phyloP scores from a whole-genome alignment of 495 filamentous ascomycete genomes.

The Penicillium verhagenii region DNA sequence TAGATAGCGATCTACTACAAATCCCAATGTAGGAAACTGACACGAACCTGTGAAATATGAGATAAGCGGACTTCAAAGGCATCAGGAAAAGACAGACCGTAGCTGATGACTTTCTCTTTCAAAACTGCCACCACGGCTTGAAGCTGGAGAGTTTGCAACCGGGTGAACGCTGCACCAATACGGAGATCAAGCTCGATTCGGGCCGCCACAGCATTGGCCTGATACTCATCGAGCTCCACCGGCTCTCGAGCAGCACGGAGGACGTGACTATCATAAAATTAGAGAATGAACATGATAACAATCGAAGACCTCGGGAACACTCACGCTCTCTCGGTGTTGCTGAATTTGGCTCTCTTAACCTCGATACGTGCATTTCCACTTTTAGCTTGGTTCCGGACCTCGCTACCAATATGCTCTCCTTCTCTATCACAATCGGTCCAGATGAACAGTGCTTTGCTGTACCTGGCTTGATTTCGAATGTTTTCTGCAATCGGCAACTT shows the following conservation, averaged over 20 bases:
- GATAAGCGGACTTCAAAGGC: neutral
- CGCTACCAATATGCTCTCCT: constrained; percentile 94
- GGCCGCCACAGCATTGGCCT: constrained; percentile 84
- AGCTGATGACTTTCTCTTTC: constrained; percentile 70
- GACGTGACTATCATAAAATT: constrained; percentile 56
- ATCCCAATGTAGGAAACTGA: constrained; percentile 95
- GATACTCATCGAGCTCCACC: constrained; percentile 74
- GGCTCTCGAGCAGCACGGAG: constrained; percentile 78
- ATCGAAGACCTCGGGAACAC: constrained; percentile 29
- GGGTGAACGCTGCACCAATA: constrained; percentile 88
- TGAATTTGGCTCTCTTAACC: constrained; percentile 86
- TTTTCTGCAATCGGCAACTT: constrained; percentile 80
- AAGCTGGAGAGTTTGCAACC: constrained; percentile 77
- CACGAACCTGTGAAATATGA: constrained; percentile 69
- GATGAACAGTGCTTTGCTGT: constrained; percentile 73
- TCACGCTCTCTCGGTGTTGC: constrained; percentile 90
- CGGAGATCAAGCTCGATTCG: constrained; percentile 91
- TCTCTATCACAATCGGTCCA: constrained; percentile 99
- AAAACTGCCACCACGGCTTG: constrained; percentile 63
- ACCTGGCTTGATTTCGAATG: constrained; percentile 73
- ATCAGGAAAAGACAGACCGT: constrained; percentile 54
- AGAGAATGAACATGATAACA: neutral
- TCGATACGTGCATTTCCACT: constrained; percentile 70
- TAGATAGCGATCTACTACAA: constrained; percentile 94
- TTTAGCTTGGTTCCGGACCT: constrained; percentile 78